Evolutionary conservation across 257 asterid genomes (phyloP).

Genomic region (Fraxinus excelsior): DNA sequence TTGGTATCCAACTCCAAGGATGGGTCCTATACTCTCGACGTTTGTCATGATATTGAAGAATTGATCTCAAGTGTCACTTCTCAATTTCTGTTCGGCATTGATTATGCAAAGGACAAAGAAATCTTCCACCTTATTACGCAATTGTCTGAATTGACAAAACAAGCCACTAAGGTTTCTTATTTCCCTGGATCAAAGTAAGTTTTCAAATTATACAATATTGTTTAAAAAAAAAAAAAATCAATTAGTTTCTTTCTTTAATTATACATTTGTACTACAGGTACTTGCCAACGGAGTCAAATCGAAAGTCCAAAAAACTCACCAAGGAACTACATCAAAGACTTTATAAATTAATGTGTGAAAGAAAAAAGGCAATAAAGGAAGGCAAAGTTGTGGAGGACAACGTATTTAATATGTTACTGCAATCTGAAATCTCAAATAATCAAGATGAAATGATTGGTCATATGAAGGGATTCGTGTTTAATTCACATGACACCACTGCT

Average conservation of each 20-base stretch:
- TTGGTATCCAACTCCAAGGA: background rate
- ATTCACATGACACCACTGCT: conserved; percentile 29
- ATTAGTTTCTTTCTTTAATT: too few species aligned
- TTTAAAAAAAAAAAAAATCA: too few species aligned
- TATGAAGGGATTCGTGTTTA: conserved; percentile 14
- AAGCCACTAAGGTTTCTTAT: background rate
- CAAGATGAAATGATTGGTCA: conserved; percentile 14
- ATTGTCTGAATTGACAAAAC: background rate
- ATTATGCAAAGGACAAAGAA: background rate
- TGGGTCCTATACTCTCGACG: background rate
- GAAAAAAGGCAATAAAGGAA: conserved; percentile 17
- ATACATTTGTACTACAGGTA: background rate
- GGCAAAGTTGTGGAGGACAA: conserved; percentile 23
- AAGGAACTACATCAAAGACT: conserved; percentile 4
- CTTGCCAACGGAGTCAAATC: conserved; percentile 27
- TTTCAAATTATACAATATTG: too few species aligned
- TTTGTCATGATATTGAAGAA: background rate
- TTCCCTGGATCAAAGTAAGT: background rate
- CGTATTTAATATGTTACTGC: conserved; percentile 22
- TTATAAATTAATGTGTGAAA: conserved; percentile 5
- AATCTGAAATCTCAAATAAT: conserved; percentile 4
- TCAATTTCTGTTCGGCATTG: background rate
- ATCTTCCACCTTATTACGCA: background rate
- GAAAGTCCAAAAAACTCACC: conserved; percentile 10
- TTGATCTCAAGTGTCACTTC: background rate